phyloP scores from a whole-genome alignment of 305 asterid species.

The Fraxinus dipetala region DNA sequence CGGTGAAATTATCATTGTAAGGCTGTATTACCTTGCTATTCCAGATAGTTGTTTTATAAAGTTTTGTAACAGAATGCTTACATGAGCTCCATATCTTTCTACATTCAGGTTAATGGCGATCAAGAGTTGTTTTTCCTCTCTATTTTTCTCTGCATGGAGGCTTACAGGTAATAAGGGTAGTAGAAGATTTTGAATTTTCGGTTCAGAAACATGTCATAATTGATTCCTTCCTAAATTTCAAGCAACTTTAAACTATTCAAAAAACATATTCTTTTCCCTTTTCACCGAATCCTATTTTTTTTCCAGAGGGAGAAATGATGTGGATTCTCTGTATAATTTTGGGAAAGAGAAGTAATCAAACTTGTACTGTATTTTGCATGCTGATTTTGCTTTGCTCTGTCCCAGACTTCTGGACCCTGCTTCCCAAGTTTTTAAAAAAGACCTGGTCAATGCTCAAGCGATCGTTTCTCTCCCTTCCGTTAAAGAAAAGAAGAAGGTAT shows the following conservation, averaged over 20 bases:
- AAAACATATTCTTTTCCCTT: neutral
- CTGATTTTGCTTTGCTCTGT: constrained; percentile 16
- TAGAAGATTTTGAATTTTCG: neutral
- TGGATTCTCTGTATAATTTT: neutral
- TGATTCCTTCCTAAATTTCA: neutral
- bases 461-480: constrained; percentile 32
- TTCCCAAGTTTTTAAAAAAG: constrained; percentile 51
- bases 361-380: constrained; percentile 3
- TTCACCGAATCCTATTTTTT: neutral
- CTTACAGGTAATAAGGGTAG: constrained; percentile 54
- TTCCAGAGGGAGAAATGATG: neutral
- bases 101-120: constrained; percentile 64
- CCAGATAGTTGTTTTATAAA: constrained; percentile 3
- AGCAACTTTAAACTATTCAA: neutral
- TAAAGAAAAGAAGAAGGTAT: constrained; percentile 85
- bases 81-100: constrained; percentile 16
- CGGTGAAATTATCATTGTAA: constrained; percentile 73
- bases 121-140: constrained; percentile 73
- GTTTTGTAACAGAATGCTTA: constrained; percentile 15
- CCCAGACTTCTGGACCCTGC: constrained; percentile 56
- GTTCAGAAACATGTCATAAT: neutral
- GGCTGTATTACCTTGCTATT: constrained; percentile 14
- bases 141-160: constrained; percentile 51
- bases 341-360: neutral
- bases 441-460: constrained; percentile 46